Percentiles rank a stretch among this genome's conserved stretches.
These are phyloP conservation scores for Trichothecium roseum DNA, from an alignment of 2,329 filamentous ascomycete species.

Conservation along the genomic window DNA sequence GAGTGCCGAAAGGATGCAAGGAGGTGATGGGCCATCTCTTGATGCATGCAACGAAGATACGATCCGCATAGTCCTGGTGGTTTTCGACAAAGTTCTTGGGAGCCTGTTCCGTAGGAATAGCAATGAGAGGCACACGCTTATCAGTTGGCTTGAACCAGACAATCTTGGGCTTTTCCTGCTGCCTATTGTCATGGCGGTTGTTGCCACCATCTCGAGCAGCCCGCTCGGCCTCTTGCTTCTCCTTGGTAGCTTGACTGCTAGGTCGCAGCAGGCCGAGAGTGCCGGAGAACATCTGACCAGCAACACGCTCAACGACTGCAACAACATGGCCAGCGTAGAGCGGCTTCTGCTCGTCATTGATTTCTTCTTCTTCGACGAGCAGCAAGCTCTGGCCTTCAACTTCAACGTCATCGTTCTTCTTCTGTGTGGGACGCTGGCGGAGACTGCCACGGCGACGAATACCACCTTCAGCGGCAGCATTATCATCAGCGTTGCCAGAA, in stretches of 20 bases:
- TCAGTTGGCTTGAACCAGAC: conserved; percentile 99
- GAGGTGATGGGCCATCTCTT: conserved; percentile 99
- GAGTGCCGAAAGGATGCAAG: conserved; percentile 94
- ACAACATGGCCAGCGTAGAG: conserved; percentile 96
- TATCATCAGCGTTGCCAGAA: conserved; percentile 49
- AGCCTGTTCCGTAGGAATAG: conserved; percentile 95
- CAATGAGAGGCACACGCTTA: conserved; percentile 95
- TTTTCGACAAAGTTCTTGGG: conserved; percentile 97
- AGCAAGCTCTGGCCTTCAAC: conserved; percentile 96
- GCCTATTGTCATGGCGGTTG: conserved; percentile 61
- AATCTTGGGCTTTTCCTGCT: conserved; percentile 96
- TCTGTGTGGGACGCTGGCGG: conserved; percentile 92
- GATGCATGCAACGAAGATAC: conserved; percentile 97
- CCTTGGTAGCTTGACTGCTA: conserved; percentile 96
- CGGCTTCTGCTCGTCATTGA: conserved; percentile 96
- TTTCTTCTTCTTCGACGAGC: conserved; percentile 95
- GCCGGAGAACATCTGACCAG: conserved; percentile 98
- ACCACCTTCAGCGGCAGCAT: conserved; percentile 63
- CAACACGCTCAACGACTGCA: conserved; percentile 91
- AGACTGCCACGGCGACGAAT: conserved; percentile 89
- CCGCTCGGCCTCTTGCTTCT: conserved; percentile 97
- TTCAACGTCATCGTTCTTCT: conserved; percentile 99
- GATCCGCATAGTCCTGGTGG: conserved; percentile 93
- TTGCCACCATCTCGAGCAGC: conserved; percentile 75
- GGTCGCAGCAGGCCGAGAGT: conserved; percentile 88